Evolutionary conservation across 2,329 filamentous ascomycete species (phyloP).

Genomic region (Tympanopsis confertula): DNA sequence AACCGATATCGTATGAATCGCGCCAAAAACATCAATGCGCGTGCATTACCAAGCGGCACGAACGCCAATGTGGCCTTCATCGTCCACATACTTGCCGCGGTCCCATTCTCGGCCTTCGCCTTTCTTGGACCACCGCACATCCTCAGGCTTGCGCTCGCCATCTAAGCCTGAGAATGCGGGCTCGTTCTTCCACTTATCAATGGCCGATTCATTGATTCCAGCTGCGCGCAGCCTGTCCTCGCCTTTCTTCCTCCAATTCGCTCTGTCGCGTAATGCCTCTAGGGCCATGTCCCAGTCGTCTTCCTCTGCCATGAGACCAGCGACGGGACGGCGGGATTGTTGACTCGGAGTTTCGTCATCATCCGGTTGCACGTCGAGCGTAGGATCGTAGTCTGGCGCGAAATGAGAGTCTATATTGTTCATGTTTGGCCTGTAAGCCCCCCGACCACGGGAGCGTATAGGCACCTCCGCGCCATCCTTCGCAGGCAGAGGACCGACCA

Average conservation of each 20-base stretch:
- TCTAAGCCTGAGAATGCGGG: background rate
- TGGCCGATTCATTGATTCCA: background rate
- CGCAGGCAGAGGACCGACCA: background rate
- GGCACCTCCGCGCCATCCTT: background rate
- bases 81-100: background rate
- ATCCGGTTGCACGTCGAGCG: background rate
- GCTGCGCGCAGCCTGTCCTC: background rate
- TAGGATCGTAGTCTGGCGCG: background rate
- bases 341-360: background rate
- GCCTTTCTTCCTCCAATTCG: background rate
- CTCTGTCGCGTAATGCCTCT: background rate
- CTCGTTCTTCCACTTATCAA: background rate
- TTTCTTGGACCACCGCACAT: slow-evolving; percentile 1
- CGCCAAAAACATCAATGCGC: too few species aligned
- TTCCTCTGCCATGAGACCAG: background rate
- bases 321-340: background rate
- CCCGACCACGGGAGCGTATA: background rate
- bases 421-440: background rate
- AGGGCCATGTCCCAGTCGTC: slow-evolving; percentile 1
- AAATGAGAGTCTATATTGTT: slow-evolving; percentile 1
- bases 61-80: background rate
- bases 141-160: background rate
- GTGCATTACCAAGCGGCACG: background rate
- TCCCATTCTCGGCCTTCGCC: slow-evolving; percentile 1
- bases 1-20: too few species aligned